Conservation (phyloP, 1,284 basidiomycete genomes). For the Neolentinus lepideus region DNA sequence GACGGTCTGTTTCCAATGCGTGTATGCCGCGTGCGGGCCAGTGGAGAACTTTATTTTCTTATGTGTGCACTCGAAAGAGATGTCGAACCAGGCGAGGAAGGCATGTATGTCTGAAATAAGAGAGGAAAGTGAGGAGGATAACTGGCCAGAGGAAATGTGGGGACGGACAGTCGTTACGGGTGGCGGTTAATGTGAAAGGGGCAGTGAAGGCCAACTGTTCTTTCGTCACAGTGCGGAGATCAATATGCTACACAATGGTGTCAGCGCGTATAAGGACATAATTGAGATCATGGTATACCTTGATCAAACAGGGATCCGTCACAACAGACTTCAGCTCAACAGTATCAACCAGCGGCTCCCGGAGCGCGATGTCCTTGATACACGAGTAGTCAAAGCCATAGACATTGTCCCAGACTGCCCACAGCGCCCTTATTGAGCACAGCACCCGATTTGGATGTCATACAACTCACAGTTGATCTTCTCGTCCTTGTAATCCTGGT, state of each 20-base stretch:
- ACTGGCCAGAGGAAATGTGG: conserved; percentile 2
- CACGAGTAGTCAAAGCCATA: conserved; percentile 99
- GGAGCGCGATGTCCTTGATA: conserved; percentile 97
- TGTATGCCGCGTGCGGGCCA: conserved; percentile 94
- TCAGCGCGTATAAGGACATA: neutral
- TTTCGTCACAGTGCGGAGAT: conserved; percentile 90
- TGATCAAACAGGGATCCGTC: conserved; percentile 83
- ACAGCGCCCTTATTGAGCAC: too few species aligned
- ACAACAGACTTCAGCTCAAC: conserved; percentile 93
- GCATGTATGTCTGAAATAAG: conserved; percentile 78
- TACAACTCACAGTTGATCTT: conserved; percentile 88
- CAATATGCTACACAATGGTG: conserved; percentile 58
- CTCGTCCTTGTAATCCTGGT: conserved; percentile 99
- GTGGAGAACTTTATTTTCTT: conserved; percentile 95
- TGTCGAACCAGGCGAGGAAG: conserved; percentile 99
- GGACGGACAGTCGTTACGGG: conserved; percentile 85
- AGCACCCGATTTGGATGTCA: too few species aligned
- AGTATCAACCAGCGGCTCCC: conserved; percentile 96
- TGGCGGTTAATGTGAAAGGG: conserved; percentile 78
- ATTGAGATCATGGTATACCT: conserved; percentile 36
- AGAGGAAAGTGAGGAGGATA: conserved; percentile 1
- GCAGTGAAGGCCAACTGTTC: conserved; percentile 88
- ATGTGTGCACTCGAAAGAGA: conserved; percentile 93
- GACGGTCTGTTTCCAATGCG: conserved; percentile 95
- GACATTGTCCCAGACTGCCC: conserved; percentile 96